Percentiles rank a stretch among this genome's conserved stretches.
Evolutionary conservation across 495 filamentous ascomycete genomes (phyloP).

Genomic region (Neurospora cerealis): DNA sequence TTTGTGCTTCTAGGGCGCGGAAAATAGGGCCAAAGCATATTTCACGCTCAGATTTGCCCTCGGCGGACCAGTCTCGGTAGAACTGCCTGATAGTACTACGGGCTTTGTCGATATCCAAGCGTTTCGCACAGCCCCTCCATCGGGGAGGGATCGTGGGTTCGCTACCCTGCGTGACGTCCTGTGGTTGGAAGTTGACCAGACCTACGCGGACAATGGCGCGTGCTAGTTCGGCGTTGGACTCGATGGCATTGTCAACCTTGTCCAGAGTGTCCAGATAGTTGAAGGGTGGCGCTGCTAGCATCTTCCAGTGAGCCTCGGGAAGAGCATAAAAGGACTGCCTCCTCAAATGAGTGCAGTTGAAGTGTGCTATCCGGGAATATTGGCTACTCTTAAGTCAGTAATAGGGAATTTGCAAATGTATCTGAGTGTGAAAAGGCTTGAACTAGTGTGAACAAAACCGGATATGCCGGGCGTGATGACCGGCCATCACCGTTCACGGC

Average conservation of each 20-base stretch:
- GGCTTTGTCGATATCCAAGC: conserved; percentile 76
- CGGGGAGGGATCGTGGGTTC: conserved; percentile 25
- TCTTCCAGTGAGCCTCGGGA: conserved; percentile 68
- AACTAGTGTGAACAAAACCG: not conserved
- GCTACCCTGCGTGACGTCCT: not conserved
- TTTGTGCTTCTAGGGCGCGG: conserved; percentile 47
- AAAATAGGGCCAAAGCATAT: conserved; percentile 68
- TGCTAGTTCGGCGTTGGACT: conserved; percentile 75
- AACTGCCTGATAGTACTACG: conserved; percentile 84
- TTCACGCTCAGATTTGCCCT: conserved; percentile 60
- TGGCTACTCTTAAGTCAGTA: conserved; percentile 42
- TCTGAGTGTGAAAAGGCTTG: not conserved
- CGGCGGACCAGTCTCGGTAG: conserved; percentile 88
- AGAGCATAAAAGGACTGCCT: conserved; percentile 86
- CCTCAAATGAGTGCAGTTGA: conserved; percentile 78
- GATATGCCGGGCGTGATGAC: not conserved
- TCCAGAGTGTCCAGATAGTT: conserved; percentile 67
- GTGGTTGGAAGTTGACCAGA: conserved; percentile 49
- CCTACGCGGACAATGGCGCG: conserved; percentile 60
- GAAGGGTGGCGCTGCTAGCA: conserved; percentile 73
- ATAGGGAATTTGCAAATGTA: not conserved
- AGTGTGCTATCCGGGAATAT: conserved; percentile 74
- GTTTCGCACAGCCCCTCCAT: conserved; percentile 57
- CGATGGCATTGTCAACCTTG: conserved; percentile 77
- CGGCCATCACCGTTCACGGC: not conserved